Evolutionary conservation across 75 land plant species (phyloP).

Genomic region (Ceratopteris richardii): DNA sequence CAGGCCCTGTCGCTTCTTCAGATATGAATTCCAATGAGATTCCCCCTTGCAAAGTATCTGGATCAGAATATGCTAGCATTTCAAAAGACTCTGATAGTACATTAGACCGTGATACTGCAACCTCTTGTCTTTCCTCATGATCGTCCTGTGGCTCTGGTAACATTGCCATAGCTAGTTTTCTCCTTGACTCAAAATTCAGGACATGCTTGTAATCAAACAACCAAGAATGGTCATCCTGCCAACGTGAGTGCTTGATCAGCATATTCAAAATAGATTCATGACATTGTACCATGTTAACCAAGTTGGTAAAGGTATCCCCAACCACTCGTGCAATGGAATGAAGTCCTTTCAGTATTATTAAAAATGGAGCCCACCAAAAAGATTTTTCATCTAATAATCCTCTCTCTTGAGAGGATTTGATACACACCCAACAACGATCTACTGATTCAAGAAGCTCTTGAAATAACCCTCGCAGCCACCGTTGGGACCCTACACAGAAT

Average conservation of each 20-base stretch:
- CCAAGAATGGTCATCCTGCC: conserved; percentile 37
- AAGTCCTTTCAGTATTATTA: conserved; percentile 59
- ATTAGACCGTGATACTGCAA: conserved; percentile 26
- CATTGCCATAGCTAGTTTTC: conserved; percentile 34
- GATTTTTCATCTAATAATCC: conserved; percentile 14
- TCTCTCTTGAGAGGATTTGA: conserved; percentile 20
- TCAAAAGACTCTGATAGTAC: conserved; percentile 33
- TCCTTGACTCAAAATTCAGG: conserved; percentile 38
- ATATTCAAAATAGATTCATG: conserved; percentile 35
- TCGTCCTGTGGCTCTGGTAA: conserved; percentile 42
- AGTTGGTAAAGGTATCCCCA: conserved; percentile 37
- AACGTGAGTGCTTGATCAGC: conserved; percentile 28
- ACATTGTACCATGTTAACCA: conserved; percentile 32
- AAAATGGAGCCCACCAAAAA: conserved; percentile 41
- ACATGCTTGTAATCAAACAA: conserved; percentile 27
- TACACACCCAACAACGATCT: conserved; percentile 37
- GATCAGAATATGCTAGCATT: conserved; percentile 35
- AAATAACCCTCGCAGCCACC: conserved; percentile 37
- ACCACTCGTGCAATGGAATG: conserved; percentile 50
- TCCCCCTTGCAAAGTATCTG: conserved; percentile 53
- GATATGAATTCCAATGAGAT: conserved; percentile 84
- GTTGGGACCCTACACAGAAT: conserved; percentile 18
- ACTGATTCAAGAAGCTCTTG: conserved; percentile 40
- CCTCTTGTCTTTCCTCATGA: conserved; percentile 37
- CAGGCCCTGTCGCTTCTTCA: conserved; percentile 98